These are phyloP conservation scores for Reutealis trisperma DNA, from an alignment of 345 rosid species.

Conservation along the genomic window DNA sequence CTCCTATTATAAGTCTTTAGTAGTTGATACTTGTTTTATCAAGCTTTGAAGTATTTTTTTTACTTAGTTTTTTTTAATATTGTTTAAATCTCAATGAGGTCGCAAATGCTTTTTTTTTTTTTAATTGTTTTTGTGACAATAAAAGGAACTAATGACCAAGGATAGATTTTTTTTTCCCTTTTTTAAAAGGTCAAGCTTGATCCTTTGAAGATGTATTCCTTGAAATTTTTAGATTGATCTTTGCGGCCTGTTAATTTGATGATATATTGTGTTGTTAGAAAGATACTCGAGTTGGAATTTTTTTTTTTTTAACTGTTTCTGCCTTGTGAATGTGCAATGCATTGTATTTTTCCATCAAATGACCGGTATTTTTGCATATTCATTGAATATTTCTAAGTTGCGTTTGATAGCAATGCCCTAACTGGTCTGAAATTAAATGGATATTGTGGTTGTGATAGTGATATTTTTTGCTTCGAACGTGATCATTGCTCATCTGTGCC, in stretches of 20 bases:
- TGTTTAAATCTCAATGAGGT: slow-evolving; percentile 19
- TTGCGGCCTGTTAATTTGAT: background rate
- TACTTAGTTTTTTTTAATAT: slow-evolving; percentile 20
- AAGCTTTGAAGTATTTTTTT: slow-evolving; percentile 19
- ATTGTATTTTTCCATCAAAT: no score
- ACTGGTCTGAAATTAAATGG: no score
- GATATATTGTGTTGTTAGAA: background rate
- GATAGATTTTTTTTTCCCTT: background rate
- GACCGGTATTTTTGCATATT: no score
- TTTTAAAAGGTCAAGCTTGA: slow-evolving; percentile 9
- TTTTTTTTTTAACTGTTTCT: background rate
- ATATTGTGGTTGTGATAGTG: no score
- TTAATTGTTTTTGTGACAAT: slow-evolving; percentile 28
- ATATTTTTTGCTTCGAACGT: no score
- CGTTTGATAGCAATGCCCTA: no score
- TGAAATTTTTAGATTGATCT: background rate
- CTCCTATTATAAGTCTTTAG: slow-evolving; percentile 16
- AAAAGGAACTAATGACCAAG: slow-evolving; percentile 29
- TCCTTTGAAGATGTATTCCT: slow-evolving; percentile 5
- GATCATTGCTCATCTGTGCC: no score
- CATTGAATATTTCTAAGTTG: no score
- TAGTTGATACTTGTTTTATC: slow-evolving; percentile 15
- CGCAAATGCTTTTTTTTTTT: background rate
- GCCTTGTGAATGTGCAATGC: background rate
- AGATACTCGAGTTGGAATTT: no score